These are phyloP conservation scores for Botrytis medusae DNA, from an alignment of 2,329 filamentous ascomycete species.

Conservation along the genomic window DNA sequence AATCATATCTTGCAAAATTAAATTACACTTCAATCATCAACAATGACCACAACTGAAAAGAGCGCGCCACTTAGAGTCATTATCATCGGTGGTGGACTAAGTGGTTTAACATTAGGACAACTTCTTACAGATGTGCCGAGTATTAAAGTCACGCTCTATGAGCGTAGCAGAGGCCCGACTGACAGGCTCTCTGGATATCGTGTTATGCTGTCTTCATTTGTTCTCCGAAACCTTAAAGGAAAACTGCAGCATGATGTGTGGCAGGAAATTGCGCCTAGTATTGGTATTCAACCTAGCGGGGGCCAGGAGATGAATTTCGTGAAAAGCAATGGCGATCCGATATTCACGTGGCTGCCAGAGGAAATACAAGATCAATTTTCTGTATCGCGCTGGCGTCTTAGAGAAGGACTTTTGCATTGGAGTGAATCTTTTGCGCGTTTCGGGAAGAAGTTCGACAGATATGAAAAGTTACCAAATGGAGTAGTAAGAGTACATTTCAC, in stretches of 20 bases:
- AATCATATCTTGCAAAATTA: background rate
- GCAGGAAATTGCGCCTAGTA: constrained; percentile 26
- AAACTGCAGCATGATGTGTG: constrained; percentile 31
- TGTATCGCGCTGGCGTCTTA: constrained; percentile 32
- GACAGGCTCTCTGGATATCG: constrained; percentile 35
- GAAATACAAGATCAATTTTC: constrained; percentile 34
- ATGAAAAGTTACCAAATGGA: constrained; percentile 35
- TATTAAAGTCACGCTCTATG: constrained; percentile 34
- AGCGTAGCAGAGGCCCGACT: constrained; percentile 25
- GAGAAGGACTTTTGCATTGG: constrained; percentile 32
- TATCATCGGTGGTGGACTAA: constrained; percentile 35
- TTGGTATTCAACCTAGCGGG: constrained; percentile 30
- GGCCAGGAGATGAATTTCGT: constrained; percentile 35
- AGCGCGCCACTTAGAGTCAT: constrained; percentile 27
- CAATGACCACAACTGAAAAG: background rate
- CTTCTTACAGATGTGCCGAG: constrained; percentile 29
- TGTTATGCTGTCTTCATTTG: constrained; percentile 35
- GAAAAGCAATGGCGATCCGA: constrained; percentile 31
- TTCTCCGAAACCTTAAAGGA: constrained; percentile 32
- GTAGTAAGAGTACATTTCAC: constrained; percentile 45
- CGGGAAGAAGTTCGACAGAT: constrained; percentile 36
- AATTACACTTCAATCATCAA: background rate
- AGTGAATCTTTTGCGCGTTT: constrained; percentile 36
- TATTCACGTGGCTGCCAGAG: constrained; percentile 33
- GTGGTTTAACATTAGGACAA: constrained; percentile 34